Evolutionary conservation across 2,329 filamentous ascomycete genomes (phyloP).

Genomic region (Colletotrichum sp.): DNA sequence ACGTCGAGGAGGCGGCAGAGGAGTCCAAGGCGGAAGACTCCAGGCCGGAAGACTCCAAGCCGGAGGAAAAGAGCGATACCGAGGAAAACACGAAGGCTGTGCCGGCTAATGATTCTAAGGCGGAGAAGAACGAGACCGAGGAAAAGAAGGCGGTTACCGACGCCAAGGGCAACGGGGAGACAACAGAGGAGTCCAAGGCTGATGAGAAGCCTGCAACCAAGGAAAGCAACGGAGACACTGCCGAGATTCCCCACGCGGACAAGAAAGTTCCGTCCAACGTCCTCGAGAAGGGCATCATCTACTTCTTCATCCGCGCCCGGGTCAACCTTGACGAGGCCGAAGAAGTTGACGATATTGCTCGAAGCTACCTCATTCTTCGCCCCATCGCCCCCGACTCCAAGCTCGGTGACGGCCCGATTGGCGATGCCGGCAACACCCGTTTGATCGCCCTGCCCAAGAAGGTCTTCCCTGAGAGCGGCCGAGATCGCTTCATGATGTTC

Average conservation of each 20-base stretch:
- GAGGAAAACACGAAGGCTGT: neutral
- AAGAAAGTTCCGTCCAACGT: conserved; percentile 49
- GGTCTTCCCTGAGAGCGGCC: conserved; percentile 70
- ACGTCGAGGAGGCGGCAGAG: neutral
- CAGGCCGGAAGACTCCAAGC: neutral
- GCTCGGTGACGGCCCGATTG: conserved; percentile 57
- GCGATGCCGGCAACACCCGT: conserved; percentile 65
- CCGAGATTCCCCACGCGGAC: conserved; percentile 13
- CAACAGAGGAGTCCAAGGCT: neutral
- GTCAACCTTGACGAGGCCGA: conserved; percentile 76
- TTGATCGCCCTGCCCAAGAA: conserved; percentile 86
- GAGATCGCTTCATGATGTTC: conserved; percentile 80
- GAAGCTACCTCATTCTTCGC: conserved; percentile 80
- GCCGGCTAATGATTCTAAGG: neutral
- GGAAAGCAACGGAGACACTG: neutral
- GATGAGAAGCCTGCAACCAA: neutral
- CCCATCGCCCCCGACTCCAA: conserved; percentile 75
- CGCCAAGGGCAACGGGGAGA: neutral
- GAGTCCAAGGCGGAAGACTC: neutral
- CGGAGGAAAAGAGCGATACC: neutral
- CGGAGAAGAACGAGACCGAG: neutral
- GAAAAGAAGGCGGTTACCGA: neutral
- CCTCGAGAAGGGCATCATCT: conserved; percentile 87
- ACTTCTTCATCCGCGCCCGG: conserved; percentile 86
- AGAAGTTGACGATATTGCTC: conserved; percentile 73